phyloP scores from a whole-genome alignment of 768 basidiomycete genomes.

The Sutorius australiensis region DNA sequence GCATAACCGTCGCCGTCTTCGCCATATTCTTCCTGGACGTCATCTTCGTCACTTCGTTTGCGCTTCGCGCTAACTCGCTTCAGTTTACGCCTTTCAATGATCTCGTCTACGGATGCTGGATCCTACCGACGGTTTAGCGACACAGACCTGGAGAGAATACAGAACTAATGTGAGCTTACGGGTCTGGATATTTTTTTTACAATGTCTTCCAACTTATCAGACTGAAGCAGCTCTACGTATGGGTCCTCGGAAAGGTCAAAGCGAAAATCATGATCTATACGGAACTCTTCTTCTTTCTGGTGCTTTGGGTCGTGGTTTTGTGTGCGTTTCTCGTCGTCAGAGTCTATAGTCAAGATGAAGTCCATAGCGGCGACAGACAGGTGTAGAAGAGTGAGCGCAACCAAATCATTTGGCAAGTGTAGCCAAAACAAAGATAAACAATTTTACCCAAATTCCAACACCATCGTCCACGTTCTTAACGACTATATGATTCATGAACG shows the following conservation, averaged over 20 bases:
- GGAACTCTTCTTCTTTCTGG: slow-evolving; percentile 44
- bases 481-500: slow-evolving; percentile 11
- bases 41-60: slow-evolving; percentile 44
- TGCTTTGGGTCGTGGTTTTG: slow-evolving; percentile 20
- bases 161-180: slow-evolving; percentile 36
- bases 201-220: slow-evolving; percentile 46
- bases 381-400: neutral
- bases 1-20: slow-evolving; percentile 19
- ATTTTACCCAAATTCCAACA: too few relatives aligned
- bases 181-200: slow-evolving; percentile 62
- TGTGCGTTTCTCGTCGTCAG: slow-evolving; percentile 60
- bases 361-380: slow-evolving; percentile 35
- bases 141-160: neutral
- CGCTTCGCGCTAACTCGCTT: slow-evolving; percentile 49
- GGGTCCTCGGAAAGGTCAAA: slow-evolving; percentile 78
- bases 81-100: slow-evolving; percentile 71
- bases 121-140: slow-evolving; percentile 38
- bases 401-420: neutral
- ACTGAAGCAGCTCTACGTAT: slow-evolving; percentile 52
- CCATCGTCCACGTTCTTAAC: too few relatives aligned
- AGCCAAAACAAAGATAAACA: slow-evolving; percentile 24
- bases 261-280: slow-evolving; percentile 75
- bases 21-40: slow-evolving; percentile 37
- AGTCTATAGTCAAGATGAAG: slow-evolving; percentile 83
- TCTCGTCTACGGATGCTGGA: slow-evolving; percentile 88